These are phyloP conservation scores for Candida michaelii DNA, from an alignment of 805 yeast genomes.

Conservation along the genomic window DNA sequence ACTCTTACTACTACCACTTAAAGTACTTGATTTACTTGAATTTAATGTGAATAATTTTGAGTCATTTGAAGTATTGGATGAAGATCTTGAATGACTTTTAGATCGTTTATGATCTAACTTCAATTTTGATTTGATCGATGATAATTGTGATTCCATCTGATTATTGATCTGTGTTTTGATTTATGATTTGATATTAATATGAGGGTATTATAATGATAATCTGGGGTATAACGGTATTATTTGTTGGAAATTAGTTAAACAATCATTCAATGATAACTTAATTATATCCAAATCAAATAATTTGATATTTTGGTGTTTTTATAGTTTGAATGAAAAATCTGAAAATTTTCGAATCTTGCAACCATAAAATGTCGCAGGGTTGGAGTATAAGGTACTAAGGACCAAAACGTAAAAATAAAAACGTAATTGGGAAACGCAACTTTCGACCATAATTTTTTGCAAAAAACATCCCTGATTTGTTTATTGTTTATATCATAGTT, in stretches of 20 bases:
- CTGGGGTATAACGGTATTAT: too few species aligned
- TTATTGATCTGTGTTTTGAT: not conserved
- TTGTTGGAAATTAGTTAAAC: too few species aligned
- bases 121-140: constrained; percentile 8
- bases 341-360: constrained; percentile 11
- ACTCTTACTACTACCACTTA: not conserved
- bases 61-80: constrained; percentile 14
- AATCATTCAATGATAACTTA: too few species aligned
- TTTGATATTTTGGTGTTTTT: constrained; percentile 2
- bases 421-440: too few species aligned
- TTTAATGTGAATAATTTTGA: constrained; percentile 6
- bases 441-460: too few species aligned
- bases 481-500: too few species aligned
- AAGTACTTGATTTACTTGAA: constrained; percentile 5
- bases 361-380: constrained; percentile 7
- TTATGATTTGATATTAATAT: not conserved
- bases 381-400: not conserved
- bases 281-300: not conserved
- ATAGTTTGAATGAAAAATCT: constrained; percentile 9
- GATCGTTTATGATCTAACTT: constrained; percentile 11
- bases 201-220: too few species aligned
- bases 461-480: too few species aligned
- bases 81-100: constrained; percentile 15
- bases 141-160: constrained; percentile 10
- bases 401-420: not conserved